A percentile compares a stretch with the other conserved stretches of the same genome.
These are phyloP conservation scores for Brassica incana DNA, from an alignment of 345 rosid species.

Conservation along the genomic window DNA sequence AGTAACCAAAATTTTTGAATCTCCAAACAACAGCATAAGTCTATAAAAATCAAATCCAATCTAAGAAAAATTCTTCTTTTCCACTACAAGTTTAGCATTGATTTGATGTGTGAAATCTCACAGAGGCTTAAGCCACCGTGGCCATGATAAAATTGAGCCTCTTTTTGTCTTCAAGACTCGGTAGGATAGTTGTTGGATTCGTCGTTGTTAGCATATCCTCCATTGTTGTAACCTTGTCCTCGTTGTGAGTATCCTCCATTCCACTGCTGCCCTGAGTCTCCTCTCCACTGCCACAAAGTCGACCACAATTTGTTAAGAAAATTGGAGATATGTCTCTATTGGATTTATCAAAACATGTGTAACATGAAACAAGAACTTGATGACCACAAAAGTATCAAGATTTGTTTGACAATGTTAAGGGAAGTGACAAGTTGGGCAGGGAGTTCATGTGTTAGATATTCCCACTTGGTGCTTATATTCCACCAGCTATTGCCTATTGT, in stretches of 20 bases:
- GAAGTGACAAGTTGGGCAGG: conserved; percentile 16
- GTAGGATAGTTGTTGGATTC: conserved; percentile 31
- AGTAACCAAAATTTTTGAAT: conserved; percentile 33
- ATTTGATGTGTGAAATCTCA: neutral
- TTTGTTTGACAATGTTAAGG: neutral
- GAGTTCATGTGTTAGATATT: neutral
- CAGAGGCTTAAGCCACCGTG: neutral
- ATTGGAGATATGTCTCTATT: neutral
- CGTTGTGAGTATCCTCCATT: conserved; percentile 61
- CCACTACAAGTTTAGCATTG: conserved; percentile 29
- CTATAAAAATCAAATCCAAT: conserved; percentile 32
- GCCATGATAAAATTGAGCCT: neutral
- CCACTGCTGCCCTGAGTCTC: conserved; percentile 68
- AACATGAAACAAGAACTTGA: neutral
- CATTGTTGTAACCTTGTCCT: conserved; percentile 64
- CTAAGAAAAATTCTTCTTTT: conserved; percentile 27
- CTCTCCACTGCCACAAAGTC: conserved; percentile 69
- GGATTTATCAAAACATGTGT: neutral
- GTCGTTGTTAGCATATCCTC: conserved; percentile 53
- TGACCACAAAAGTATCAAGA: neutral
- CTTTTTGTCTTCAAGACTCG: conserved; percentile 20
- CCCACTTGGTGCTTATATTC: conserved; percentile 6
- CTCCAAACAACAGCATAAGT: conserved; percentile 21
- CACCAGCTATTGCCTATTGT: neutral
- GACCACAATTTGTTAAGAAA: neutral